Percentiles rank a stretch among this genome's conserved stretches.
These are phyloP conservation scores for Dichotomopilus funicola DNA, from an alignment of 2,329 filamentous ascomycete species.

Conservation along the genomic window DNA sequence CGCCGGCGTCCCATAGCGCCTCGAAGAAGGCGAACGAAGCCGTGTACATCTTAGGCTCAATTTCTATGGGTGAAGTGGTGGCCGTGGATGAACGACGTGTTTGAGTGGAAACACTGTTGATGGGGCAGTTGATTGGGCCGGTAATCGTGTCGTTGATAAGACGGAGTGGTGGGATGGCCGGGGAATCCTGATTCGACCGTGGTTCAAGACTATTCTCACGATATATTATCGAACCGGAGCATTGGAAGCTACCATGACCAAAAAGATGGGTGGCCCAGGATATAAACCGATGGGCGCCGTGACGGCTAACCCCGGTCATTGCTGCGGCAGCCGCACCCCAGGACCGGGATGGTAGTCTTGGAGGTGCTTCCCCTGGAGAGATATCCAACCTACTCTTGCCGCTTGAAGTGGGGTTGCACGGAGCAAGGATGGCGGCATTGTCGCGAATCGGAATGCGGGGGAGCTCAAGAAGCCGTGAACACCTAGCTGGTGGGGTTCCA, in stretches of 20 bases:
- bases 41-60: constrained; percentile 51
- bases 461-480: background rate
- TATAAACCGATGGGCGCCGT: background rate
- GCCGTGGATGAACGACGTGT: constrained; percentile 8
- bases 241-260: background rate
- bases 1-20: constrained; percentile 64
- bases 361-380: constrained; percentile 2
- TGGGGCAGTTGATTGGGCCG: background rate
- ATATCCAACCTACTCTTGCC: constrained; percentile 1
- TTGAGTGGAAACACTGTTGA: background rate
- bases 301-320: constrained; percentile 4
- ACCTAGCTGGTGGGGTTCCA: background rate
- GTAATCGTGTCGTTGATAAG: background rate
- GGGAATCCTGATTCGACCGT: background rate
- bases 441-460: constrained; percentile 14
- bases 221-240: background rate
- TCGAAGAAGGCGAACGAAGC: constrained; percentile 79
- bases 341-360: background rate
- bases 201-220: background rate
- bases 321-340: constrained; percentile 1
- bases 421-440: constrained; percentile 15
- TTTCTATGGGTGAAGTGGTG: background rate
- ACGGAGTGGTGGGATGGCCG: background rate
- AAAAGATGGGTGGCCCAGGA: background rate
- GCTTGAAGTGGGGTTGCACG: constrained; percentile 15